These are phyloP conservation scores for Luffa aegyptiaca DNA, from an alignment of 306 rosid genomes.

Conservation along the genomic window DNA sequence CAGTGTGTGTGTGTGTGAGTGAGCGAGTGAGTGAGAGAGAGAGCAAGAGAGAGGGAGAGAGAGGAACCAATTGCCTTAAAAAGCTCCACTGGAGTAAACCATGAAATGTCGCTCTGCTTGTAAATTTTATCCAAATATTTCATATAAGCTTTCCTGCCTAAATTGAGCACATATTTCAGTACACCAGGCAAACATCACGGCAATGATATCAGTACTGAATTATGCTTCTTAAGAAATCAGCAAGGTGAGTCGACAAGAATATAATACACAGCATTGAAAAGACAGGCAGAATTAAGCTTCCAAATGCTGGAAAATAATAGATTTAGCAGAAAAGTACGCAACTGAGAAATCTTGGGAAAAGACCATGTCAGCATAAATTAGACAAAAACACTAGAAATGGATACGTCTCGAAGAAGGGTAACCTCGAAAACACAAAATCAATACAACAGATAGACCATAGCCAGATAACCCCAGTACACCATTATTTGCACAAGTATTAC, in stretches of 20 bases:
- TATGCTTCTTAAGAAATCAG: neutral
- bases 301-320: neutral
- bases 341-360: neutral
- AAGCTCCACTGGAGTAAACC: slow-evolving; percentile 97
- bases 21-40: neutral
- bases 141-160: slow-evolving; percentile 88
- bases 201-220: neutral
- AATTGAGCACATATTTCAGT: slow-evolving; percentile 16
- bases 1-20: neutral
- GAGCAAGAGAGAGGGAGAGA: neutral
- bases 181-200: neutral
- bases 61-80: slow-evolving; percentile 46
- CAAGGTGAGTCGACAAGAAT: neutral
- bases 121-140: slow-evolving; percentile 65
- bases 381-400: neutral
- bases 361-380: neutral
- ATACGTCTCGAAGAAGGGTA: neutral
- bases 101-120: slow-evolving; percentile 62
- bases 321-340: neutral
- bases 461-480: neutral
- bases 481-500: neutral
- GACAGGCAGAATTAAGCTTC: neutral
- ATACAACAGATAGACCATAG: neutral
- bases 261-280: neutral
- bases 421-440: neutral